A percentile compares a stretch with the other conserved stretches of the same genome.
These are phyloP conservation scores for Kodamaea nitidulidarum DNA, from an alignment of 805 yeast genomes.

Conservation along the genomic window DNA sequence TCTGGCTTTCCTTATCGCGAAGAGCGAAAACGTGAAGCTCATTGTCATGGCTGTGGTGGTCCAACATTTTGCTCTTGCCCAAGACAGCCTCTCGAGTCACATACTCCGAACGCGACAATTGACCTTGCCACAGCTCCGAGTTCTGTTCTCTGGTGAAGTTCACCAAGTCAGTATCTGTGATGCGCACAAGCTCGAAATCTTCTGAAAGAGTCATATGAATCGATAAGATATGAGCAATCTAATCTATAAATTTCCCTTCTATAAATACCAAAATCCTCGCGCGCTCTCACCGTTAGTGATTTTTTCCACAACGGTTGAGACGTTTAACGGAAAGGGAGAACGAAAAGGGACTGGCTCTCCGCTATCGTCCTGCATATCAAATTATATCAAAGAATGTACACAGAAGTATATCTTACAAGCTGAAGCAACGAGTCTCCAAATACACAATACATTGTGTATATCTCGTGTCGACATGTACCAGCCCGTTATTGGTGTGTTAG, in stretches of 20 bases:
- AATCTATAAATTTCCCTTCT: background rate
- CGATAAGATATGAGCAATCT: no score
- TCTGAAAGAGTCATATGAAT: conserved; percentile 3
- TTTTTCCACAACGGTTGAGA: background rate
- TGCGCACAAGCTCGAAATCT: conserved; percentile 14
- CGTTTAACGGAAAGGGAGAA: background rate
- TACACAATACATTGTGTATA: no score
- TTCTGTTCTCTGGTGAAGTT: conserved; percentile 34
- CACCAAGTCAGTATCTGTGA: conserved; percentile 22
- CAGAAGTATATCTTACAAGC: no score
- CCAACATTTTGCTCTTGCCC: conserved; percentile 21
- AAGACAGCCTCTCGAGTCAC: conserved; percentile 30
- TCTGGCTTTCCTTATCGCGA: conserved; percentile 13
- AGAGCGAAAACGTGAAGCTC: conserved; percentile 25
- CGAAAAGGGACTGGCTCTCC: background rate
- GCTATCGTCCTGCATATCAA: background rate
- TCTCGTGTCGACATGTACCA: no score
- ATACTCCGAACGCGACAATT: conserved; percentile 31
- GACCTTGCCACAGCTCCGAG: conserved; percentile 34
- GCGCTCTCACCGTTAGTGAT: conserved; percentile 1
- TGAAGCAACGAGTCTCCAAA: no score
- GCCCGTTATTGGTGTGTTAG: no score
- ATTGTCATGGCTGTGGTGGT: conserved; percentile 13
- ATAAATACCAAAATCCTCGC: background rate
- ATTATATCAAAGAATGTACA: no score